Base-by-base conservation (phyloP, 257 asterid species). In the Lycium barbarum region DNA sequence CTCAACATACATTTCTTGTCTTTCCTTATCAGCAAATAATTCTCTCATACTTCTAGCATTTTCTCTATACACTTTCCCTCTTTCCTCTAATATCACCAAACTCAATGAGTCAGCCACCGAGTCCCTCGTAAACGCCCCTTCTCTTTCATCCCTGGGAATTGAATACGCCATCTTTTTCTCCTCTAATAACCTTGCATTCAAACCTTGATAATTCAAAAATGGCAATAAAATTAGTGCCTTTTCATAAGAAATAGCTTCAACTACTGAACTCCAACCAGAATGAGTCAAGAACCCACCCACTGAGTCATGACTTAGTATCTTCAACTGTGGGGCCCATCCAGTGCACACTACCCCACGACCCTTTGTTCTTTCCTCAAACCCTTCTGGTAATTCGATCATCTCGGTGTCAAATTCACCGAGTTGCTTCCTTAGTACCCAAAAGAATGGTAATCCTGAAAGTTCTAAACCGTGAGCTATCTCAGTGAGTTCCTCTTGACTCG, bases 301-400 rank as follows among this genome's bases (percentile, higher is more conserved):
- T 0, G 90, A 85, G 7, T 58, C 90, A 45, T 87, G 87, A 38
- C 70, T 87, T 51, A 87, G 51, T 57, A 89, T 86, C 81, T 65
- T 71, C 26, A 82, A 26, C 33, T 87, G 92, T 4, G 90, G 89
- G 2, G 83, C 89, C 92, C 92, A 89, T 0, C 18, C 54, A 58
- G 33, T 86, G 83, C 88, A 88, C 17, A 89, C 87, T 0, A 84
- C 9, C 9, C 90, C 90, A 8, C 85, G 82, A 13, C 87, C 88
- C 13, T 76, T 45, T 45, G 80, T 79, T 22, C 86, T 40, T 20
- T 85, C 88, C 26, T 89, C 88, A n/a, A 87, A 85, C 33, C 84
- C 90, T 35, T 83, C 59, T 0, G 85, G 90, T 13, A 89, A 10
- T 45, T 85, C 79, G 5, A 40, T 40, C 43, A 40, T 2, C 43